These are phyloP conservation scores for Rhododendron vialii DNA, from an alignment of 148 eudicot genomes.

Conservation along the genomic window DNA sequence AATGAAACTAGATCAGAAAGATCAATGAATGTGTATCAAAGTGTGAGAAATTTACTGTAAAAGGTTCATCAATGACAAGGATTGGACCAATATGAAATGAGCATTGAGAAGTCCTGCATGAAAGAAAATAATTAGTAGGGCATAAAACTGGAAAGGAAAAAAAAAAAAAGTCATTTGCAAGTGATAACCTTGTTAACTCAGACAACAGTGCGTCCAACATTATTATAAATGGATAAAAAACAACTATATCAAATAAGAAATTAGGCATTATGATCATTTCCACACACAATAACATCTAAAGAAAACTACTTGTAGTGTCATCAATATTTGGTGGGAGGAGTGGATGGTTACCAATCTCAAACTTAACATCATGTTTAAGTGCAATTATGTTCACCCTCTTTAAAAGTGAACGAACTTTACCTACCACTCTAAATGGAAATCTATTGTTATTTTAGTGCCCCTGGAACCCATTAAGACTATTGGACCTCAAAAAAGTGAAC, in stretches of 20 bases:
- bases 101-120: conserved; percentile 71
- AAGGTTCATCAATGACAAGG: conserved; percentile 74
- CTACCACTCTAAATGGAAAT: too few species aligned
- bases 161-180: neutral
- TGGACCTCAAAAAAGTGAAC: too few species aligned
- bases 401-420: too few species aligned
- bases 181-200: neutral
- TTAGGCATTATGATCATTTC: neutral
- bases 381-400: neutral
- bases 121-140: neutral
- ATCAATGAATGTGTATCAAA: neutral
- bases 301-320: neutral
- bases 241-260: neutral
- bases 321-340: neutral
- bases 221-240: neutral
- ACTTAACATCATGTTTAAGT: neutral
- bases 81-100: conserved; percentile 82
- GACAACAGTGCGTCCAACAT: neutral
- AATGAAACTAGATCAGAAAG: neutral
- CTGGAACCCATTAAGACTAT: too few species aligned
- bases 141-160: neutral
- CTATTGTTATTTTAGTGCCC: too few species aligned
- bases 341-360: neutral
- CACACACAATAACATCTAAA: neutral
- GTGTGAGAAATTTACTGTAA: conserved; percentile 48